Conservation (phyloP, 768 basidiomycete genomes). For the Amyloporia xantha region DNA sequence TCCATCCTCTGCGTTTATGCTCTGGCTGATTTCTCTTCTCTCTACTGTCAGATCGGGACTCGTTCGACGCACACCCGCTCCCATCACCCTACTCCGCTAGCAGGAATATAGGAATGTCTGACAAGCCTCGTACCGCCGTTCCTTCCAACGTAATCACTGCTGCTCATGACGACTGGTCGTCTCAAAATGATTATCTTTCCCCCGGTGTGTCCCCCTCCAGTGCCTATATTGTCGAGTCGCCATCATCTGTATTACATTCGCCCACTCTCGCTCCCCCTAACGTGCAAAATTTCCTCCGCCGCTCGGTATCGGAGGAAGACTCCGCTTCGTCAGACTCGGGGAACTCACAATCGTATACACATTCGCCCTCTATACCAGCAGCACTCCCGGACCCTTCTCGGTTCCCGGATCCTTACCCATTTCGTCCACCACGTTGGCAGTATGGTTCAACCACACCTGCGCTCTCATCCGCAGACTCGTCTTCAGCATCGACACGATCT, state of each 20-base stretch:
- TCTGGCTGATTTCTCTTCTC: slow-evolving; percentile 14
- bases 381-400: slow-evolving; percentile 57
- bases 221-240: slow-evolving; percentile 25
- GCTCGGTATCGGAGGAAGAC: slow-evolving; percentile 36
- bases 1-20: slow-evolving; percentile 13
- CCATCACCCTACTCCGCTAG: slow-evolving; percentile 29
- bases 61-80: slow-evolving; percentile 26
- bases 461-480: slow-evolving; percentile 66
- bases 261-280: slow-evolving; percentile 8
- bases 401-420: slow-evolving; percentile 70
- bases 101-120: slow-evolving; percentile 18
- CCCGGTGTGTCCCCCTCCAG: slow-evolving; percentile 21
- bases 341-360: slow-evolving; percentile 24
- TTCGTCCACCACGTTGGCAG: slow-evolving; percentile 42
- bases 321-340: slow-evolving; percentile 30
- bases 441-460: slow-evolving; percentile 44
- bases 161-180: slow-evolving; percentile 21
- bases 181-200: slow-evolving; percentile 16
- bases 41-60: slow-evolving; percentile 16
- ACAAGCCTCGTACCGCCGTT: slow-evolving; percentile 35
- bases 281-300: slow-evolving; percentile 29
- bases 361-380: slow-evolving; percentile 38
- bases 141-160: slow-evolving; percentile 20
- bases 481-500: slow-evolving; percentile 65
- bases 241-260: slow-evolving; percentile 20